Conservation (phyloP, 225 moss, liverwort and hornwort species). For the Lunularia cruciata region DNA sequence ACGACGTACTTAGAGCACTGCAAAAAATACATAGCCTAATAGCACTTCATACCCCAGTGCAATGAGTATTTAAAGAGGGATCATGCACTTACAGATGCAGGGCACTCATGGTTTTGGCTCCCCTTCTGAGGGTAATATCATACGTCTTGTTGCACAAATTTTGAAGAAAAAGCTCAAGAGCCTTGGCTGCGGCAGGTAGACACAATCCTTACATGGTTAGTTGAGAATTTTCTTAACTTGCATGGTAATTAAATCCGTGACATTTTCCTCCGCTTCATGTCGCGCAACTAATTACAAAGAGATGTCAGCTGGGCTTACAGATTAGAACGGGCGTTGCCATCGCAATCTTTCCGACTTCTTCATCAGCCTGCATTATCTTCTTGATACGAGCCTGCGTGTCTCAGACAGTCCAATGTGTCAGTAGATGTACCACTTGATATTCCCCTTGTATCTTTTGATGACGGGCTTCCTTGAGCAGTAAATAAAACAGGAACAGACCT, state of each 20-base stretch:
- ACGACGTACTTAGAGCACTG: neutral
- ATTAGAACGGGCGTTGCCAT: conserved; percentile 99
- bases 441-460: too few relatives aligned
- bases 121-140: conserved; percentile 90
- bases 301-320: conserved; percentile 48
- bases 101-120: conserved; percentile 99
- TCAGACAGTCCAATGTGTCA: neutral
- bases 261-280: neutral
- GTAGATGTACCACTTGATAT: neutral
- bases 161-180: conserved; percentile 95
- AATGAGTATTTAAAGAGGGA: neutral
- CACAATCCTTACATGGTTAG: too few relatives aligned
- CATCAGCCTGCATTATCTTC: conserved; percentile 99
- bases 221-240: neutral
- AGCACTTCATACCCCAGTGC: too few relatives aligned
- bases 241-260: too few relatives aligned
- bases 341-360: conserved; percentile 99
- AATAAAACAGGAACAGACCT: neutral
- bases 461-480: too few relatives aligned
- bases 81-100: conserved; percentile 77
- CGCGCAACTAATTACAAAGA: neutral
- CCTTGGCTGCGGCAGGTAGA: conserved; percentile 84
- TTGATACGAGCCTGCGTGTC: conserved; percentile 88
- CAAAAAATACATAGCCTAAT: neutral
- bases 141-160: conserved; percentile 97